Evolutionary conservation across 306 rosid genomes (phyloP).

Genomic region (Trichosanthes cucumerina): DNA sequence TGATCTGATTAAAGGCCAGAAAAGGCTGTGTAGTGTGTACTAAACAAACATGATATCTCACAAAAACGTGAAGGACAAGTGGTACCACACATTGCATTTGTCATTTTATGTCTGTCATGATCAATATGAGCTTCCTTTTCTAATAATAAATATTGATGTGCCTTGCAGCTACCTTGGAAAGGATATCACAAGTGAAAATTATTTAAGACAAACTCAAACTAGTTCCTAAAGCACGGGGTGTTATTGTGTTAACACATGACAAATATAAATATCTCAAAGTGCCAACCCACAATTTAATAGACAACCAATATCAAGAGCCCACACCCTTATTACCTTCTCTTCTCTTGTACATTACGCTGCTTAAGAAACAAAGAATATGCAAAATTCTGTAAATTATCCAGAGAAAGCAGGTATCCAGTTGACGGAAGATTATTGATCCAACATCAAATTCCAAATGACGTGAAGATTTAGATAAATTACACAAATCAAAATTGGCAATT

Average conservation of each 20-base stretch:
- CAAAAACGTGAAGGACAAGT: not conserved
- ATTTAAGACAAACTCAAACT: not conserved
- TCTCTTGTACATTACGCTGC: not conserved
- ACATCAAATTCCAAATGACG: not conserved
- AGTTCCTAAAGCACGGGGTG: not conserved
- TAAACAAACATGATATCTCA: not conserved
- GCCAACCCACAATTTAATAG: not conserved
- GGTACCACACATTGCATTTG: not conserved
- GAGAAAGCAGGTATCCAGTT: not conserved
- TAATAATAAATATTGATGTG: not conserved
- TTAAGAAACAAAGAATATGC: not conserved
- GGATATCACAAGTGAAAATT: not conserved
- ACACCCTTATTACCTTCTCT: not conserved
- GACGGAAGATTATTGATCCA: not conserved
- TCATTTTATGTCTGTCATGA: not conserved
- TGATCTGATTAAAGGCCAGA: not conserved
- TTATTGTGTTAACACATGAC: not conserved
- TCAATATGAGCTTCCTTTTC: not conserved
- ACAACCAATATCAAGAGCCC: not conserved
- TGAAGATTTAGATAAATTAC: not conserved
- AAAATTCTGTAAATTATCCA: not conserved
- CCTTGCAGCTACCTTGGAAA: not conserved
- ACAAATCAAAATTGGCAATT: not conserved
- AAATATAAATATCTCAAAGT: not conserved
- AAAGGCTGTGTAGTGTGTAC: not conserved